A percentile compares a stretch with the other conserved stretches of the same genome.
Conservation (phyloP, 805 yeast species). For the Barnettozyma californica region DNA sequence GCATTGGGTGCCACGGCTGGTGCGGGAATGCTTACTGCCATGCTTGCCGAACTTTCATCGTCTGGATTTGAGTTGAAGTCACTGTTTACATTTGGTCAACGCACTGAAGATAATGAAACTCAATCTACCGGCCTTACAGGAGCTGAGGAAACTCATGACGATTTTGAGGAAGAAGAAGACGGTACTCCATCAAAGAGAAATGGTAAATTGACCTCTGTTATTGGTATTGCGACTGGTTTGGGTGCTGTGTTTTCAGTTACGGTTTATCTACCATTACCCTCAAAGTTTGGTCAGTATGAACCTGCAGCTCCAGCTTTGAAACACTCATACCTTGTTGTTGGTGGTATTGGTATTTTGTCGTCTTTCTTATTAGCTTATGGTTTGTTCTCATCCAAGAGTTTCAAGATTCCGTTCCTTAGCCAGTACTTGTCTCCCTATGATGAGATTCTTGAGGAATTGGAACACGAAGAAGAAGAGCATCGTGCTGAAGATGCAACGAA, state of each 20-base stretch:
- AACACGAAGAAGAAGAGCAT: constrained; percentile 25
- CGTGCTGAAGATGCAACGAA: constrained; percentile 6
- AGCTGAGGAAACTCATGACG: constrained; percentile 8
- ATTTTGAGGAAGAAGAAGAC: constrained; percentile 6
- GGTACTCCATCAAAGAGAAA: constrained; percentile 27
- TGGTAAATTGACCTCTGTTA: constrained; percentile 54
- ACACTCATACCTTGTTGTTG: constrained; percentile 45
- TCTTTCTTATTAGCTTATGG: constrained; percentile 36
- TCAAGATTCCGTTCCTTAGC: constrained; percentile 23
- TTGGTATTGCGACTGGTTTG: constrained; percentile 58
- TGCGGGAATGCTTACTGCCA: constrained; percentile 56
- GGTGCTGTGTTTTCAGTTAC: constrained; percentile 65
- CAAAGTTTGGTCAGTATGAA: constrained; percentile 35
- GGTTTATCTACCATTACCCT: constrained; percentile 52
- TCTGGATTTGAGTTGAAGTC: constrained; percentile 35
- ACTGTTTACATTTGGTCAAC: constrained; percentile 13
- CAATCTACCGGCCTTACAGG: not conserved
- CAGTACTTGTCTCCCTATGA: constrained; percentile 25
- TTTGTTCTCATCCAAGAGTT: constrained; percentile 40
- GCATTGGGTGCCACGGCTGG: constrained; percentile 54
- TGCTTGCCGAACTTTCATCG: constrained; percentile 49
- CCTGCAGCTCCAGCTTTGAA: constrained; percentile 41
- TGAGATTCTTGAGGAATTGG: constrained; percentile 29
- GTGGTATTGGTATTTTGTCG: constrained; percentile 33
- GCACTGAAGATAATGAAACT: constrained; percentile 6